Evolutionary conservation across 768 basidiomycete species (phyloP).

Genomic region (Pleurotus tuoliensis): DNA sequence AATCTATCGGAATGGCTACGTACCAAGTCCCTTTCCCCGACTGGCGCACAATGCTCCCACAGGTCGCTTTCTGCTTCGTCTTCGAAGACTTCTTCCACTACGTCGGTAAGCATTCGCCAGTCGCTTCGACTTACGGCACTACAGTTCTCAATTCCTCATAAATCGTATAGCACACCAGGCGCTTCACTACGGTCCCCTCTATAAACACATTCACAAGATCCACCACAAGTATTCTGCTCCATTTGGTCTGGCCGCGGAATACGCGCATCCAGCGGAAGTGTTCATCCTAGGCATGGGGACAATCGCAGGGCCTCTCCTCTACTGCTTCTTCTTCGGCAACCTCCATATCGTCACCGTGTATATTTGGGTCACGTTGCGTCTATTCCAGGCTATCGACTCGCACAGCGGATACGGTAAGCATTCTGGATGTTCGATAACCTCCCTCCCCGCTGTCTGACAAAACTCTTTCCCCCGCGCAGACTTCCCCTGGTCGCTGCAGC

Average conservation of each 20-base stretch:
- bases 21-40: conserved; percentile 91
- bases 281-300: conserved; percentile 93
- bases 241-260: conserved; percentile 96
- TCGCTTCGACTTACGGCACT: neutral
- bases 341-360: conserved; percentile 94
- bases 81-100: conserved; percentile 97
- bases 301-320: conserved; percentile 82
- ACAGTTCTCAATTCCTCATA: neutral
- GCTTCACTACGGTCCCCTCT: conserved; percentile 81
- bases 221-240: conserved; percentile 98
- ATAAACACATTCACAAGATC: conserved; percentile 93
- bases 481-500: conserved; percentile 96
- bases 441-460: neutral
- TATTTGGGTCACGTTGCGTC: conserved; percentile 86
- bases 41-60: conserved; percentile 63
- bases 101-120: conserved; percentile 44
- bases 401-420: conserved; percentile 89
- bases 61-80: conserved; percentile 86
- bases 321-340: conserved; percentile 68
- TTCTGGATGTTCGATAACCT: conserved; percentile 5
- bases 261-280: conserved; percentile 95
- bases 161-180: conserved; percentile 81
- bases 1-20: conserved; percentile 84
- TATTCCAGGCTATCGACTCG: conserved; percentile 97
- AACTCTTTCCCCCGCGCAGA: conserved; percentile 37